Conservation (phyloP, 208 protist genomes). For the Novymonas esmeraldas region DNA sequence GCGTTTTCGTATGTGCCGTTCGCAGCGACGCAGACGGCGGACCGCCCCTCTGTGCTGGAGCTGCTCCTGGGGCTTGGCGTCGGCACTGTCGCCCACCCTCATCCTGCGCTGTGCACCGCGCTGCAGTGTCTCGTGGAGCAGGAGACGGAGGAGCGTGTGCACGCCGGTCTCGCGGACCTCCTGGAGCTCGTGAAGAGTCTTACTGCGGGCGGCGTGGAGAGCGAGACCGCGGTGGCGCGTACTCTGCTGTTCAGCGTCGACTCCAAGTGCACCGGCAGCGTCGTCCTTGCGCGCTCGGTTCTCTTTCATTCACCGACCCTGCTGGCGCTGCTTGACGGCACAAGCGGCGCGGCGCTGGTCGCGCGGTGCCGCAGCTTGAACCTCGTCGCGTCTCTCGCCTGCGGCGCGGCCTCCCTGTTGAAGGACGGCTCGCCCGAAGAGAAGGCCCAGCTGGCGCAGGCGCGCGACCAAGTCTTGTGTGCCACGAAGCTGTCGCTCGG, state of each 20-base stretch:
- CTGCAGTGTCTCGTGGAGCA: slow-evolving; percentile 23
- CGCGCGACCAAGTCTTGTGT: slow-evolving; percentile 42
- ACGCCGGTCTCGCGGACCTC: slow-evolving; percentile 7
- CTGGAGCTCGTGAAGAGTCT: slow-evolving; percentile 16
- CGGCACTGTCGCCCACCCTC: background rate
- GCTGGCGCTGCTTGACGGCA: slow-evolving; percentile 22
- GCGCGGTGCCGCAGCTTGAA: slow-evolving; percentile 32
- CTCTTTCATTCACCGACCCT: slow-evolving; percentile 13
- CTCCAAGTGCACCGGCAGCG: slow-evolving; percentile 12
- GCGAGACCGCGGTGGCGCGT: slow-evolving; percentile 11
- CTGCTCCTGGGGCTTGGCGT: slow-evolving; percentile 6
- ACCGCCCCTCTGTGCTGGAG: slow-evolving; percentile 18
- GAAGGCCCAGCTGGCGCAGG: slow-evolving; percentile 7
- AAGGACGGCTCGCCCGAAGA: slow-evolving; percentile 8
- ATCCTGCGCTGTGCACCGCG: slow-evolving; percentile 8
- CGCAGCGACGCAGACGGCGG: slow-evolving; percentile 11
- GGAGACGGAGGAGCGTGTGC: slow-evolving; percentile 26
- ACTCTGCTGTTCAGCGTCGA: slow-evolving; percentile 25
- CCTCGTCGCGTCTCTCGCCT: slow-evolving; percentile 28
- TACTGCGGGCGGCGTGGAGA: background rate
- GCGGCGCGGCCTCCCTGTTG: slow-evolving; percentile 3
- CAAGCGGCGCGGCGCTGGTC: background rate
- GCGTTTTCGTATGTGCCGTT: slow-evolving; percentile 34
- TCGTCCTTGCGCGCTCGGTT: slow-evolving; percentile 13
- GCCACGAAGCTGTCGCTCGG: slow-evolving; percentile 36